A percentile compares a stretch with the other conserved stretches of the same genome.
phyloP scores from a whole-genome alignment of 257 asterid genomes.

The Penstemon eatonii region DNA sequence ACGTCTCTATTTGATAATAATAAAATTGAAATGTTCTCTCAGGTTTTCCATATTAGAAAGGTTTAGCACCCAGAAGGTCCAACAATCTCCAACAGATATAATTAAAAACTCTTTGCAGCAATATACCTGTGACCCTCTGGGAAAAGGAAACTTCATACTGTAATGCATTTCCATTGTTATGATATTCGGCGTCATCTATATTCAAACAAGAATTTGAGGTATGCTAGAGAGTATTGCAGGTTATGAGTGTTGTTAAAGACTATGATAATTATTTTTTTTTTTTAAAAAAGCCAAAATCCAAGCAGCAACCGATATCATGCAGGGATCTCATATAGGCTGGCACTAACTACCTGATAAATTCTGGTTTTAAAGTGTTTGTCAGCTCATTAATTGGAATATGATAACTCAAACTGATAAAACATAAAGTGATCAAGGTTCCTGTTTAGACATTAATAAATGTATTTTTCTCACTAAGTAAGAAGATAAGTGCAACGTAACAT shows the following conservation, averaged over 20 bases:
- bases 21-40: background rate
- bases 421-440: background rate
- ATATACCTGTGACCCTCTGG: background rate
- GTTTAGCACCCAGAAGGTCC: constrained; percentile 15
- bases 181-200: constrained; percentile 3
- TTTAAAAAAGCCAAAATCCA: background rate
- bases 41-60: background rate
- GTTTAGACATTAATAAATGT: background rate
- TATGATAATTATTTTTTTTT: background rate
- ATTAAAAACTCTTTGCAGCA: background rate
- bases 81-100: constrained; percentile 14
- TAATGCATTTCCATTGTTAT: background rate
- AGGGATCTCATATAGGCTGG: background rate
- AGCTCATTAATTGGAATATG: constrained; percentile 2
- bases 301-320: constrained; percentile 12
- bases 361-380: background rate
- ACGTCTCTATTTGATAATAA: background rate
- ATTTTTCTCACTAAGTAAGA: background rate
- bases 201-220: constrained; percentile 6
- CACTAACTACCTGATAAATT: background rate
- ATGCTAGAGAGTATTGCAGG: background rate
- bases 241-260: background rate
- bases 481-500: background rate
- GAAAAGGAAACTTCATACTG: constrained; percentile 6
- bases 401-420: background rate